These are phyloP conservation scores for Benincasa hispida DNA, from an alignment of 306 rosid species.

Conservation along the genomic window DNA sequence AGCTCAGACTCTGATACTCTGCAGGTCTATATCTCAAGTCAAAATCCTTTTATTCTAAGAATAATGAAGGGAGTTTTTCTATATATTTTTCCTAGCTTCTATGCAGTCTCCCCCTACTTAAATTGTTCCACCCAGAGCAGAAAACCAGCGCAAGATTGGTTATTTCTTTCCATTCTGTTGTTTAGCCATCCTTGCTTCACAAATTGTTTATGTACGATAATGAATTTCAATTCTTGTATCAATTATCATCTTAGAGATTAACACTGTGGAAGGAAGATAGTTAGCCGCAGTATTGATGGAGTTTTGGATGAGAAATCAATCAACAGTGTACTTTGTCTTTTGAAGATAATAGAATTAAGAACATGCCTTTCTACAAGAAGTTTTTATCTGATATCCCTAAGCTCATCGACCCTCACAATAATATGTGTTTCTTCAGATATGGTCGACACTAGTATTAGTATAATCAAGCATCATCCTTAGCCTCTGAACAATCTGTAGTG, in stretches of 20 bases:
- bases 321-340: background rate
- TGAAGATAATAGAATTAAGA: background rate
- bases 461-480: background rate
- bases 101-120: background rate
- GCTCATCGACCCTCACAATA: background rate
- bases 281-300: background rate
- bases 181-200: background rate
- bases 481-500: background rate
- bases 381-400: background rate
- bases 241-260: background rate
- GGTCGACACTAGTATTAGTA: background rate
- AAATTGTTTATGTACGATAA: background rate
- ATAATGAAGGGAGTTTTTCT: background rate
- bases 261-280: background rate
- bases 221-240: background rate
- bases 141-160: background rate
- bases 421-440: background rate
- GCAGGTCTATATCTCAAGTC: slow-evolving; percentile 39
- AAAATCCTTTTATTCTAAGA: background rate
- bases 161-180: background rate
- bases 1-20: slow-evolving; percentile 64
- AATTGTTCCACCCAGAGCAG: background rate
- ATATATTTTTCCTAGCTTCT: background rate
- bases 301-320: background rate
- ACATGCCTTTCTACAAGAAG: background rate